These are phyloP conservation scores for Sideroxylon spinosum DNA, from an alignment of 179 eudicot species.

Conservation along the genomic window DNA sequence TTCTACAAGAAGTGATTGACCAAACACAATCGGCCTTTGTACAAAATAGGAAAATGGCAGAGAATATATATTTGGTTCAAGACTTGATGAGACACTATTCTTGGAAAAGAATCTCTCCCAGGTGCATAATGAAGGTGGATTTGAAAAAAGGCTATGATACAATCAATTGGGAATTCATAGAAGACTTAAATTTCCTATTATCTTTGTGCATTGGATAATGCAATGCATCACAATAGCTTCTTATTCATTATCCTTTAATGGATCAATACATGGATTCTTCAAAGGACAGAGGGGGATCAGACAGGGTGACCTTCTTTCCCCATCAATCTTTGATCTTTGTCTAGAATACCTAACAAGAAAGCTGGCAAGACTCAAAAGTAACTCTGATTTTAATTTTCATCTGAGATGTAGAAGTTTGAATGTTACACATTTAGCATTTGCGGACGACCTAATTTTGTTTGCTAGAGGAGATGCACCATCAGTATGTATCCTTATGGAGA, in stretches of 20 bases:
- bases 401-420: neutral
- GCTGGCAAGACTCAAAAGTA: neutral
- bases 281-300: neutral
- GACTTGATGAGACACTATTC: neutral
- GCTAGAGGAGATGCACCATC: neutral
- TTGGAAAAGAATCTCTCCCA: neutral
- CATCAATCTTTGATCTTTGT: neutral
- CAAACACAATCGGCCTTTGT: too few species aligned
- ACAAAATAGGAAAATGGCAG: too few species aligned
- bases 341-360: neutral
- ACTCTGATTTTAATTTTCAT: neutral
- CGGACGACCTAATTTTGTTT: neutral
- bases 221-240: neutral
- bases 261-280: neutral
- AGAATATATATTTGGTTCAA: too few species aligned
- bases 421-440: neutral
- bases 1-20: too few species aligned
- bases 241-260: neutral
- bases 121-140: neutral
- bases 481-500: too few species aligned
- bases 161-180: neutral
- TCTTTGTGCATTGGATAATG: neutral
- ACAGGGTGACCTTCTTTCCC: neutral
- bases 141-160: neutral
- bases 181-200: rapidly evolving